Evolutionary conservation across 1,284 basidiomycete species (phyloP).

Genomic region (Moesziomyces sp.): DNA sequence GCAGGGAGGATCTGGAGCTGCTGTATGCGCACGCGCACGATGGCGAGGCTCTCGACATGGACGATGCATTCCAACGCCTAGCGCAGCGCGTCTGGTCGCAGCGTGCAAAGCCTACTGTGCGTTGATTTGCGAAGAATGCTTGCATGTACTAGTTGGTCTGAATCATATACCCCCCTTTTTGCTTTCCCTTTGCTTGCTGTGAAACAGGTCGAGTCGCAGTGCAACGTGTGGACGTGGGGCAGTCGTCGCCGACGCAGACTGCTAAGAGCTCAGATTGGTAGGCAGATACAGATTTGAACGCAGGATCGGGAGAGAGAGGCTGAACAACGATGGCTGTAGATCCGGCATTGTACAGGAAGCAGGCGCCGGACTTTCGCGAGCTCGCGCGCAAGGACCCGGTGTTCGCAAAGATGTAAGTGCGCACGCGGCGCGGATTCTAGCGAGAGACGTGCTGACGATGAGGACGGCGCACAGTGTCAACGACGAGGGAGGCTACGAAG

Average conservation of each 20-base stretch:
- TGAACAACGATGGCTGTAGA: constrained; percentile 18
- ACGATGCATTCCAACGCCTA: constrained; percentile 32
- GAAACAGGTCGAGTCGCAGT: no score
- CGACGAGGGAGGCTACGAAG: constrained; percentile 38
- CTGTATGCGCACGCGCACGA: constrained; percentile 29
- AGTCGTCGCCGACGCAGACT: no score
- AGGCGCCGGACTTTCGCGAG: constrained; percentile 23
- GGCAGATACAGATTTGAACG: constrained; percentile 6
- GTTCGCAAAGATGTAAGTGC: constrained; percentile 25
- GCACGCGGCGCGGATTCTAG: background rate
- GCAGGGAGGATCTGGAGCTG: constrained; percentile 38
- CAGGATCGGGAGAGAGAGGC: background rate
- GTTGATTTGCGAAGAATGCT: background rate
- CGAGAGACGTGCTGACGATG: background rate
- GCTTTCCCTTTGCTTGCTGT: no score
- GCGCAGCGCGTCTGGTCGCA: constrained; percentile 19
- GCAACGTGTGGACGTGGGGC: no score
- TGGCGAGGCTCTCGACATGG: constrained; percentile 42
- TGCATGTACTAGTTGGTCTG: no score
- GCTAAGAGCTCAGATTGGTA: no score
- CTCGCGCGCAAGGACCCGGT: constrained; percentile 23
- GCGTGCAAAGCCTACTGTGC: background rate
- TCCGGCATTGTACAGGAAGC: constrained; percentile 17
- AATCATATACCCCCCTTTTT: no score
- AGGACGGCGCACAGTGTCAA: constrained; percentile 11